Evolutionary conservation across 2,329 filamentous ascomycete species (phyloP).

Genomic region (Arthrobotrys musiformis): DNA sequence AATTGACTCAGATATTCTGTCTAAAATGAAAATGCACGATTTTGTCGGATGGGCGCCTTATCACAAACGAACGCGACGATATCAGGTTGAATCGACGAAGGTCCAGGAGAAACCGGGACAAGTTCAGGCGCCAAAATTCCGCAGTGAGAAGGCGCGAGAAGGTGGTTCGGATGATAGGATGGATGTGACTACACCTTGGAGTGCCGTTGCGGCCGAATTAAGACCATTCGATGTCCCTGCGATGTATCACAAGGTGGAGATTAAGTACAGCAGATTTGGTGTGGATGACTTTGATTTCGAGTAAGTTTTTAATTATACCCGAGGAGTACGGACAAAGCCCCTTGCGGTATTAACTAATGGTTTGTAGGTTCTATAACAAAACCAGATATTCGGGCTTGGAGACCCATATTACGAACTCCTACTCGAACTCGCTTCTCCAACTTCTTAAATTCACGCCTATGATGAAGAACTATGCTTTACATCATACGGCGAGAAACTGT

Average conservation of each 20-base stretch:
- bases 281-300: slow-evolving; percentile 99
- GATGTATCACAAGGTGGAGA: slow-evolving; percentile 93
- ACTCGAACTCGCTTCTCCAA: slow-evolving; percentile 91
- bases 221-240: slow-evolving; percentile 74
- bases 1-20: slow-evolving; percentile 76
- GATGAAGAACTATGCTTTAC: slow-evolving; percentile 85
- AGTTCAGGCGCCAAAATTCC: slow-evolving; percentile 83
- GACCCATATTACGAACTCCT: slow-evolving; percentile 96
- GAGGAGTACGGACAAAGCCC: neutral
- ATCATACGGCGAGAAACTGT: slow-evolving; percentile 88
- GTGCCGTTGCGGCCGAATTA: slow-evolving; percentile 70
- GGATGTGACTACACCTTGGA: slow-evolving; percentile 72
- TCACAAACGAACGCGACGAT: slow-evolving; percentile 76
- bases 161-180: slow-evolving; percentile 52
- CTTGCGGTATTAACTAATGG: neutral
- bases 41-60: slow-evolving; percentile 83
- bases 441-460: slow-evolving; percentile 90
- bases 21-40: slow-evolving; percentile 76
- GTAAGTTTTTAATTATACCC: slow-evolving; percentile 65
- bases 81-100: slow-evolving; percentile 84
- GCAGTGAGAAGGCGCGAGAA: slow-evolving; percentile 90
- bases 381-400: slow-evolving; percentile 91
- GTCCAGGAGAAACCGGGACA: slow-evolving; percentile 71
- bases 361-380: slow-evolving; percentile 80
- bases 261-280: slow-evolving; percentile 98